Evolutionary conservation across 2,329 filamentous ascomycete genomes (phyloP).

Genomic region (Pyricularia sp.): DNA sequence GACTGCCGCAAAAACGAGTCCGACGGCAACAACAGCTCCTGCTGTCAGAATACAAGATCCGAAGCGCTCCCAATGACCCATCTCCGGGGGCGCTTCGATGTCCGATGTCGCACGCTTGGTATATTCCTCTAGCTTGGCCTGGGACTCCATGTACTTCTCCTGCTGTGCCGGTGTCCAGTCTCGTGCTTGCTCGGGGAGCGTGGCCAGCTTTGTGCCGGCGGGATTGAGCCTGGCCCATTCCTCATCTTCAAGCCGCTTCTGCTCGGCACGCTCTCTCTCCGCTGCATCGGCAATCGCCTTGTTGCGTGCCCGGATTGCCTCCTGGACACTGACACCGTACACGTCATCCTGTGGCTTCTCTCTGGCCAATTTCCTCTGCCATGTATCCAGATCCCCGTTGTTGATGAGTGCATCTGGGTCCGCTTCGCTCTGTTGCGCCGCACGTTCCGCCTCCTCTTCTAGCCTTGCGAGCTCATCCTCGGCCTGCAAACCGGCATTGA

Average conservation of each 20-base stretch:
- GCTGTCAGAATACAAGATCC: constrained; percentile 36
- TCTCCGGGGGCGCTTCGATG: constrained; percentile 37
- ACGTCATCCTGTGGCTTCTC: constrained; percentile 26
- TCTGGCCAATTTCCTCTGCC: constrained; percentile 13
- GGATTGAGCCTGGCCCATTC: constrained; percentile 21
- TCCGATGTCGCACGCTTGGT: constrained; percentile 33
- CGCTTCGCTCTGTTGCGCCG: constrained; percentile 12
- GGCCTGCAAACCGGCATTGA: constrained; percentile 46
- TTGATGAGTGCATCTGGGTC: not conserved
- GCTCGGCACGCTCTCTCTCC: constrained; percentile 27
- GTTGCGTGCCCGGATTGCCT: constrained; percentile 42
- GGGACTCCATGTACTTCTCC: not conserved
- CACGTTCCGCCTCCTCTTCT: constrained; percentile 22
- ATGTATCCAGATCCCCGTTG: not conserved
- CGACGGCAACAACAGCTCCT: constrained; percentile 27
- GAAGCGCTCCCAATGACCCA: constrained; percentile 39
- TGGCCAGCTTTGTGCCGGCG: constrained; percentile 25
- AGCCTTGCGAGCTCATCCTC: constrained; percentile 47
- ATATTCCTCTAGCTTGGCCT: constrained; percentile 22
- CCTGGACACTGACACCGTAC: constrained; percentile 44
- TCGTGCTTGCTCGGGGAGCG: constrained; percentile 20
- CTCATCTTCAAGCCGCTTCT: constrained; percentile 25
- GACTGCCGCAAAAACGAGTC: constrained; percentile 39
- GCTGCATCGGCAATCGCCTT: constrained; percentile 21
- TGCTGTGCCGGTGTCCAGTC: constrained; percentile 20